Evolutionary conservation across 441 rosid genomes (phyloP).

Genomic region (Syzygium syzygioides): DNA sequence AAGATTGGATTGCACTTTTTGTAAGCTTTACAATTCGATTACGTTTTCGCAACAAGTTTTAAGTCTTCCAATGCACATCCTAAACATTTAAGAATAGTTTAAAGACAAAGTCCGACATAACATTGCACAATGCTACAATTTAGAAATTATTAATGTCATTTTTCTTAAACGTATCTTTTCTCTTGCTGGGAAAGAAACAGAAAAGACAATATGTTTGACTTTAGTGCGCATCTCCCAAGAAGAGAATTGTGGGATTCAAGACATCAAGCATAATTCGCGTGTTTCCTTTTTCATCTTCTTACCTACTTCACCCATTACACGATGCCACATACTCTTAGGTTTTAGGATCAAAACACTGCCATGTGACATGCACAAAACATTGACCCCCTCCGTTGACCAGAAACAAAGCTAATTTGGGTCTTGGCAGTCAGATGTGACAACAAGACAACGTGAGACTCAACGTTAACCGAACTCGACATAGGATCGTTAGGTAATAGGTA

Average conservation of each 20-base stretch:
- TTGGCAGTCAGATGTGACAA: background rate
- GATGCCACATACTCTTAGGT: background rate
- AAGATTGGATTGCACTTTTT: too few species aligned
- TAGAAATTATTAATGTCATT: background rate
- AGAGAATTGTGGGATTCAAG: background rate
- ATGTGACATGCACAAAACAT: background rate
- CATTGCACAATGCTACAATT: background rate
- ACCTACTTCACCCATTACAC: background rate
- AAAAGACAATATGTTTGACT: background rate
- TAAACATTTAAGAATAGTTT: too few species aligned
- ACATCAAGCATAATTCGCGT: background rate
- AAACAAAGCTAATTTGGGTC: background rate
- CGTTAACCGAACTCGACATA: background rate
- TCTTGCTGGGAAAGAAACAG: accelerated
- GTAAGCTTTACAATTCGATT: too few species aligned
- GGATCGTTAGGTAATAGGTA: background rate
- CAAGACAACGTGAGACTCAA: background rate
- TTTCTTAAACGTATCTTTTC: background rate
- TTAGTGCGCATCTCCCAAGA: background rate
- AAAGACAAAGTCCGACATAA: background rate
- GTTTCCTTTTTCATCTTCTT: background rate
- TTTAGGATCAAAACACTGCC: background rate
- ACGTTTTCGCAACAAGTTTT: too few species aligned
- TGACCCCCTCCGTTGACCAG: background rate
- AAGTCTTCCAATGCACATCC: too few species aligned